A percentile compares a stretch with the other conserved stretches of the same genome.
These are phyloP conservation scores for Teratosphaeria destructans DNA, from an alignment of 2,329 filamentous ascomycete species.

Conservation along the genomic window DNA sequence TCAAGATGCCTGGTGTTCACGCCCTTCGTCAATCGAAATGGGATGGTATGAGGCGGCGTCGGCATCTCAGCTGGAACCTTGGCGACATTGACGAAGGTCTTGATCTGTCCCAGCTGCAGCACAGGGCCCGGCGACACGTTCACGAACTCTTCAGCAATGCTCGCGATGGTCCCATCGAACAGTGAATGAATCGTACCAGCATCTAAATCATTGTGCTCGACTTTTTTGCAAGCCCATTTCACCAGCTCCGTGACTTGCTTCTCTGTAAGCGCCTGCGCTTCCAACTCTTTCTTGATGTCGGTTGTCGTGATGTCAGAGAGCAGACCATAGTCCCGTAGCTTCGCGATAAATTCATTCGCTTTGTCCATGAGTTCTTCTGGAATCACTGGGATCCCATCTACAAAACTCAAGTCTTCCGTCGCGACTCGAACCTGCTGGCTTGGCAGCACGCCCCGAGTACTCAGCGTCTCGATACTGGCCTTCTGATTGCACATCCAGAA, in stretches of 20 bases:
- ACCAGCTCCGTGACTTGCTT: conserved; percentile 74
- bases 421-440: conserved; percentile 71
- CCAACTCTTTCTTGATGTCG: conserved; percentile 76
- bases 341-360: conserved; percentile 62
- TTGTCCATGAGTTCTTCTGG: conserved; percentile 63
- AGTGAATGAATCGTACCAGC: conserved; percentile 55
- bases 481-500: conserved; percentile 89
- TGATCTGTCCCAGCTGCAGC: conserved; percentile 66
- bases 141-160: conserved; percentile 42
- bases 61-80: conserved; percentile 75
- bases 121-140: conserved; percentile 54
- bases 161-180: conserved; percentile 70
- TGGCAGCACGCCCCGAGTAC: conserved; percentile 75
- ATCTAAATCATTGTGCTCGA: conserved; percentile 63
- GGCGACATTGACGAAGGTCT: conserved; percentile 62
- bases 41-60: conserved; percentile 69
- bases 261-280: conserved; percentile 68
- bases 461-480: conserved; percentile 76
- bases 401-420: conserved; percentile 62
- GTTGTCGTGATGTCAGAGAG: conserved; percentile 78
- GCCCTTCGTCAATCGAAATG: conserved; percentile 68
- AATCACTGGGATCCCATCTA: conserved; percentile 79
- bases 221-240: conserved; percentile 68
- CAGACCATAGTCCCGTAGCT: conserved; percentile 72
- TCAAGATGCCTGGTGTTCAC: conserved; percentile 60